A percentile compares a stretch with the other conserved stretches of the same genome.
Conservation (phyloP, 345 rosid species). For the Physaria fendleri region DNA sequence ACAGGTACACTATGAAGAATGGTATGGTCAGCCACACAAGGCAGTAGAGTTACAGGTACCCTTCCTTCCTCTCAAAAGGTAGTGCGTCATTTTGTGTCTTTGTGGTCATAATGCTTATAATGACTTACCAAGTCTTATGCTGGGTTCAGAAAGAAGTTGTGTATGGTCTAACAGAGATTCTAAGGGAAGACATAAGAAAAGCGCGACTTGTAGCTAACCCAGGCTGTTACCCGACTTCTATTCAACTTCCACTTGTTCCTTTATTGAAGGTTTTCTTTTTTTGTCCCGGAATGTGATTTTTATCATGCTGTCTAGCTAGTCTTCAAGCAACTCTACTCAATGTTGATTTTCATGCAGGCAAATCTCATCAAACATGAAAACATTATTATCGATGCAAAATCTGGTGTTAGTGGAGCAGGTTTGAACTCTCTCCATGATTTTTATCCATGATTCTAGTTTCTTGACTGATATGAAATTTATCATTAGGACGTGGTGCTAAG, state of each 20-base stretch:
- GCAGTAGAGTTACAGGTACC: conserved; percentile 84
- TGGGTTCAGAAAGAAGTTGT: conserved; percentile 72
- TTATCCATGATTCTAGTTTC: conserved; percentile 3
- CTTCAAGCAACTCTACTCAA: not conserved
- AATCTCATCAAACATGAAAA: conserved; percentile 57
- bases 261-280: conserved; percentile 54
- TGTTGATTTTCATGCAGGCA: conserved; percentile 41
- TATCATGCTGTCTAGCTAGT: not conserved
- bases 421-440: not conserved
- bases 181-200: conserved; percentile 52
- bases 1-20: conserved; percentile 89
- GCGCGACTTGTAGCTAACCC: conserved; percentile 94
- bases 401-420: conserved; percentile 99
- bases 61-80: not conserved
- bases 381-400: conserved; percentile 82
- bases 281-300: not conserved
- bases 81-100: not conserved
- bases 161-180: conserved; percentile 90
- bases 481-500: conserved; percentile 93
- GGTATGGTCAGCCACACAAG: conserved; percentile 94
- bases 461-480: not conserved
- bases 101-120: not conserved
- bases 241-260: conserved; percentile 95
- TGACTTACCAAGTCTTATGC: not conserved
- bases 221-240: conserved; percentile 94